Evolutionary conservation across 2,329 filamentous ascomycete genomes (phyloP), one percentile per base, ranked within the genome.

Genomic region (Phyllosticta citrichinensis): DNA sequence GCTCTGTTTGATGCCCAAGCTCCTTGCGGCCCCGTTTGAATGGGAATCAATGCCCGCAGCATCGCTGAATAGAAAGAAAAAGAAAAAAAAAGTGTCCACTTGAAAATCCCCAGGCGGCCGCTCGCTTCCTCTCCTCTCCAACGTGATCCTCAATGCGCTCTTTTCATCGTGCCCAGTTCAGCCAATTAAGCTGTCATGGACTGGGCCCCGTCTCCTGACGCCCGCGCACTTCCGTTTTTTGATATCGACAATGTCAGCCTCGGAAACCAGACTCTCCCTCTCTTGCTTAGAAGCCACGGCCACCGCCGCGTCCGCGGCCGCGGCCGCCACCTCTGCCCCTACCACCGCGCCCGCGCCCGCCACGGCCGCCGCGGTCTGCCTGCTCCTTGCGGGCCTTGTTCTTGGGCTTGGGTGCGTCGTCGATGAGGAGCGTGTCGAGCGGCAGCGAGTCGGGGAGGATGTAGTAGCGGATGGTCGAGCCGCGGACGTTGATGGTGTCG

Each of bases 311-410:
- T 50, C 79, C 76, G 20, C 80, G 75, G 47, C 79, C 76, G 20
- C 80, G 69, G 11, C 73, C 68, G n/a, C 68, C 59, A 11, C 77
- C 76, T 47, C 79, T 71, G 24, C 78, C 73, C 54, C 77, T 73
- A 53, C 80, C 76, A 54, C 78, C 75, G 40, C 40, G 40, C 40
- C 40, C 40, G 27, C 77, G 75, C 10, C 80, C 80, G 53, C 81
- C 81, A 52, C 80, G 74, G 40, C 74, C 73, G 27, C 73, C 79
- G 53, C 74, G 71, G 62, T 84, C 83, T 33, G 81, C 78, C 6
- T 76, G 82, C 79, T 97, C 94, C 82, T 99, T 99, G 73, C 93
- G 85, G 25, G 94, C 93, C 86, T 99, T 99, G 80, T 99, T 99
- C 88, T 97, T 97, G 64, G 94, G 93, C 81, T 99, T 99, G 57